Evolutionary conservation across 306 rosid genomes (phyloP).

Genomic region (Pyrus communis): DNA sequence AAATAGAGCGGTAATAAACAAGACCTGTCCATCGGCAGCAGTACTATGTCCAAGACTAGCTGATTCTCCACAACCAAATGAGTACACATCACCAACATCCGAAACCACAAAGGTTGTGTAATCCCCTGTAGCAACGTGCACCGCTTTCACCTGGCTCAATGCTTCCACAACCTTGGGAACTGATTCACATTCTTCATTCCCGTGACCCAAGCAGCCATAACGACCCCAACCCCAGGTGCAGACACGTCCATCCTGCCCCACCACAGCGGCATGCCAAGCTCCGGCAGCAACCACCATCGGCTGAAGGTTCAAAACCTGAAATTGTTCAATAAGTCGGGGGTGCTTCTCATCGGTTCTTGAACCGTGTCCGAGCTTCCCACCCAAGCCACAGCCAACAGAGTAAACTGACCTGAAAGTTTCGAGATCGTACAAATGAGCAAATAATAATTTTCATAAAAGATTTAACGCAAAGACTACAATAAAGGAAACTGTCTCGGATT

Average conservation of each 20-base stretch:
- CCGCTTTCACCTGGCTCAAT: slow-evolving; percentile 62
- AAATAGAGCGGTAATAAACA: slow-evolving; percentile 7
- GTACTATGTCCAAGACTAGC: slow-evolving; percentile 85
- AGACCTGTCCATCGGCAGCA: slow-evolving; percentile 54
- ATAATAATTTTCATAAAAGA: slow-evolving; percentile 4
- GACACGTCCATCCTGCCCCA: slow-evolving; percentile 85
- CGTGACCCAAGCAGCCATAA: slow-evolving; percentile 93
- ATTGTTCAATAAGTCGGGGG: slow-evolving; percentile 75
- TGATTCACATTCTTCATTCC: slow-evolving; percentile 83
- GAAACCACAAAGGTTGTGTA: slow-evolving; percentile 88
- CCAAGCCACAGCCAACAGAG: slow-evolving; percentile 97
- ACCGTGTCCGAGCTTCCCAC: slow-evolving; percentile 97
- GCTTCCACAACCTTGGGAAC: slow-evolving; percentile 82
- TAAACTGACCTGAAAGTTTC: slow-evolving; percentile 69
- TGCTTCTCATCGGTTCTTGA: slow-evolving; percentile 70
- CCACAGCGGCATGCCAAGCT: slow-evolving; percentile 99
- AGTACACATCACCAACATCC: slow-evolving; percentile 76
- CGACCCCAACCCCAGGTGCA: slow-evolving; percentile 99
- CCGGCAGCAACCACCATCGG: slow-evolving; percentile 88
- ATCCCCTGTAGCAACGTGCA: slow-evolving; percentile 90
- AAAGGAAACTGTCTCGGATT: neutral
- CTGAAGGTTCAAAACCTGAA: slow-evolving; percentile 64
- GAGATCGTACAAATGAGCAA: neutral
- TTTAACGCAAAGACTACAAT: neutral
- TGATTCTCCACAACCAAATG: slow-evolving; percentile 95